A percentile compares a stretch with the other conserved stretches of the same genome.
phyloP scores from a whole-genome alignment of 345 rosid genomes.

The Gossypium anomalum region DNA sequence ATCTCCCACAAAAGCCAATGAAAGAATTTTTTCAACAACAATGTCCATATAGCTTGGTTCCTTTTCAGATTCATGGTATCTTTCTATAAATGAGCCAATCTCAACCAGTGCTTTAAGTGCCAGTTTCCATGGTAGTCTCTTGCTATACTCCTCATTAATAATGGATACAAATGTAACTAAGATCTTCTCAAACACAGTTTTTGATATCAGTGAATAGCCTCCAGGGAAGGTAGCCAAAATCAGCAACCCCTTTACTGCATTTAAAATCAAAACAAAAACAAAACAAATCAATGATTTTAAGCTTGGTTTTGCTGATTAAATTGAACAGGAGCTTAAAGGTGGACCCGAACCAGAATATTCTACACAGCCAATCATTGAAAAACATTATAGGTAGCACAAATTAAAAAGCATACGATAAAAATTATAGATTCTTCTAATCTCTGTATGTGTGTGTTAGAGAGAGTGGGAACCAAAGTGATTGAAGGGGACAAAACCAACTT shows the following conservation, averaged over 20 bases:
- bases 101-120: constrained; percentile 64
- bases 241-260: constrained; percentile 86
- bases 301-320: not conserved
- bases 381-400: not conserved
- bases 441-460: not conserved
- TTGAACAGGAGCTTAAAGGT: constrained; percentile 1
- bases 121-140: constrained; percentile 53
- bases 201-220: constrained; percentile 41
- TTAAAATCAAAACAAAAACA: constrained; percentile 17
- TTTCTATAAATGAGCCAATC: constrained; percentile 62
- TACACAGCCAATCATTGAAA: not conserved
- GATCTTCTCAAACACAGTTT: constrained; percentile 57
- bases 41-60: constrained; percentile 47
- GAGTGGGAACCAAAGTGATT: not conserved
- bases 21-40: constrained; percentile 54
- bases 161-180: constrained; percentile 51
- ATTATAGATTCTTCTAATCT: not conserved
- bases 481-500: not conserved
- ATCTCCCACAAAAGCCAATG: constrained; percentile 42
- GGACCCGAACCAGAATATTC: not conserved
- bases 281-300: constrained; percentile 9
- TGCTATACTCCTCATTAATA: constrained; percentile 37
- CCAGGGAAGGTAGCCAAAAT: constrained; percentile 59
- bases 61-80: constrained; percentile 49
- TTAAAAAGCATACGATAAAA: not conserved